These are phyloP conservation scores for Cruciata laevipes DNA, from an alignment of 257 asterid genomes.

Conservation along the genomic window DNA sequence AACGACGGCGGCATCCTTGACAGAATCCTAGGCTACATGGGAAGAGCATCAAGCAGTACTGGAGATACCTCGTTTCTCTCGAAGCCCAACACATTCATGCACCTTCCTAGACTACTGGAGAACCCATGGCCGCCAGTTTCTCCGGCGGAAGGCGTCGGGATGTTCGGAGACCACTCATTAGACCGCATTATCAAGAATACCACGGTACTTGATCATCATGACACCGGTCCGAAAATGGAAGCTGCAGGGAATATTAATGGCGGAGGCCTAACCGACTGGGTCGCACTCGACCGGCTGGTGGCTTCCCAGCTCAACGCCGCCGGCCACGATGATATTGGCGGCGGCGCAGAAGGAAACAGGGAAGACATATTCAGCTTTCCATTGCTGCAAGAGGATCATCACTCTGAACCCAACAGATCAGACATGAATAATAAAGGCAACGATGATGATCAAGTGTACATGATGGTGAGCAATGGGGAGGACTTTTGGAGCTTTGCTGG, in stretches of 20 bases:
- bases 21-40: conserved; percentile 72
- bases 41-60: conserved; percentile 16
- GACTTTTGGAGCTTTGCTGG: conserved; percentile 64
- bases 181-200: not conserved
- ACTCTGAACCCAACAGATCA: conserved; percentile 13
- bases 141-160: conserved; percentile 23
- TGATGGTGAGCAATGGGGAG: conserved; percentile 25
- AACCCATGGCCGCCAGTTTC: conserved; percentile 26
- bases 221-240: not conserved
- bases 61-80: not conserved
- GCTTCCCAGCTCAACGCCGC: conserved; percentile 75
- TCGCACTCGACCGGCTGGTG: conserved; percentile 63
- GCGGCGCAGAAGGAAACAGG: conserved; percentile 6
- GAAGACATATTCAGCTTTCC: conserved; percentile 45
- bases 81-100: conserved; percentile 32
- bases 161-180: conserved; percentile 10
- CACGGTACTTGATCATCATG: not conserved
- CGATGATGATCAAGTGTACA: conserved; percentile 20
- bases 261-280: conserved; percentile 42
- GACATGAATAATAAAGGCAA: not conserved
- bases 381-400: conserved; percentile 17
- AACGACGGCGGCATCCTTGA: conserved; percentile 62
- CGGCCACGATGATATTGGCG: conserved; percentile 1
- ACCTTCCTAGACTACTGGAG: conserved; percentile 60
- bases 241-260: not conserved